These are phyloP conservation scores for Colletotrichum navitas DNA, from an alignment of 2,329 filamentous ascomycete species.

Conservation along the genomic window DNA sequence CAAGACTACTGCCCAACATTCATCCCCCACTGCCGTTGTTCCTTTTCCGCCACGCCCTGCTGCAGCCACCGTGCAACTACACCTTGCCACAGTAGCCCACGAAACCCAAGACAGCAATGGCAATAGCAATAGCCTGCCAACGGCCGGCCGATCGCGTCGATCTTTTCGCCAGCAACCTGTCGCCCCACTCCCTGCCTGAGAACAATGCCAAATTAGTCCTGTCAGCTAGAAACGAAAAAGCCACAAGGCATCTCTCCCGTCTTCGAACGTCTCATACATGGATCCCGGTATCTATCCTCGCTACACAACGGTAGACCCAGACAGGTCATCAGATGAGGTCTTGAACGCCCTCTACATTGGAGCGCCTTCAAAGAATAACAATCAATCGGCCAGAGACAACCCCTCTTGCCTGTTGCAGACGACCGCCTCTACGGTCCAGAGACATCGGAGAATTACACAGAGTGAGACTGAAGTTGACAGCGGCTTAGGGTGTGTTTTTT, in stretches of 20 bases:
- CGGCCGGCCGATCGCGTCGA: slow-evolving; percentile 41
- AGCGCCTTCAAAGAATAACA: not conserved
- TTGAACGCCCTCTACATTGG: not conserved
- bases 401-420: not conserved
- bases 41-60: slow-evolving; percentile 2
- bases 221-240: slow-evolving; percentile 5
- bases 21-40: not conserved
- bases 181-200: slow-evolving; percentile 17
- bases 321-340: not conserved
- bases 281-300: not conserved
- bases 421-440: not conserved
- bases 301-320: not conserved
- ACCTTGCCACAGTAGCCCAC: slow-evolving; percentile 19
- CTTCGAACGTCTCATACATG: not conserved
- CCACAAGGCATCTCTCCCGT: slow-evolving; percentile 14
- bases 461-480: slow-evolving; percentile 32
- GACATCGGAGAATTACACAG: slow-evolving; percentile 32
- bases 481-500: not conserved
- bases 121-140: slow-evolving; percentile 25
- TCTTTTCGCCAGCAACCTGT: slow-evolving; percentile 34
- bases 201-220: slow-evolving; percentile 9
- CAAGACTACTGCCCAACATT: not conserved
- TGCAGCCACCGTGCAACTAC: slow-evolving; percentile 31
- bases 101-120: slow-evolving; percentile 21
- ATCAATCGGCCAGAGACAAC: not conserved